Evolutionary conservation across 768 basidiomycete genomes (phyloP).

Genomic region (Mrakia blollopis): DNA sequence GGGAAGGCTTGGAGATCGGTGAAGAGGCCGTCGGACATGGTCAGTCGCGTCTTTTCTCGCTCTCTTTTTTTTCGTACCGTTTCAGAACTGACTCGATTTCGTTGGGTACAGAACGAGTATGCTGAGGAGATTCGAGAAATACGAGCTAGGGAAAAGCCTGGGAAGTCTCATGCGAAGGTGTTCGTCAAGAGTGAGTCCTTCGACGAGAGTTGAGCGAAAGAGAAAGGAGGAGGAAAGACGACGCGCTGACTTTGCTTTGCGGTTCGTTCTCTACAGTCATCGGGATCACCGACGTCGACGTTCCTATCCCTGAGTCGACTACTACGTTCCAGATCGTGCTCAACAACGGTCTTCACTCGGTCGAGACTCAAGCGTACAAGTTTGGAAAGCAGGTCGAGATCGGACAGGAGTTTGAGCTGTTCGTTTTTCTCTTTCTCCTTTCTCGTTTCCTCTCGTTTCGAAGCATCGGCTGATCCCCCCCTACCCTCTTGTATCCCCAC

Average conservation of each 20-base stretch:
- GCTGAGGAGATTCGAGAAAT: constrained; percentile 82
- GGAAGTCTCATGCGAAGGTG: constrained; percentile 83
- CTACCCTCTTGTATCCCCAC: not conserved
- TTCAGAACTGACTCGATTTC: not conserved
- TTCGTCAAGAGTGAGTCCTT: constrained; percentile 74
- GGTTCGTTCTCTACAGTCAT: constrained; percentile 53
- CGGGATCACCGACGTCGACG: constrained; percentile 62
- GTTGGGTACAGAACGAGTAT: constrained; percentile 78
- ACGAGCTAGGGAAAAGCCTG: constrained; percentile 65
- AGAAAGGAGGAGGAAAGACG: not conserved
- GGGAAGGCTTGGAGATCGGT: constrained; percentile 83
- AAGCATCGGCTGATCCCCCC: not conserved
- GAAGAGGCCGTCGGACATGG: constrained; percentile 90
- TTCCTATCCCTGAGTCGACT: constrained; percentile 67
- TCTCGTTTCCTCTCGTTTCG: too few species aligned
- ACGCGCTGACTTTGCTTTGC: not conserved
- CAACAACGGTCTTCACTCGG: constrained; percentile 95
- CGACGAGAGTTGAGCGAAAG: not conserved
- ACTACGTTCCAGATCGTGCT: constrained; percentile 78
- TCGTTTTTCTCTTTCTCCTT: constrained; percentile 33
- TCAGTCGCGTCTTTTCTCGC: constrained; percentile 43
- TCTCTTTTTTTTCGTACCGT: not conserved
- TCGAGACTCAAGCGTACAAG: constrained; percentile 62
- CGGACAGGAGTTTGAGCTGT: constrained; percentile 46
- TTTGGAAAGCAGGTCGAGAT: constrained; percentile 41